phyloP scores from a whole-genome alignment of 768 basidiomycete genomes.

The Rubroboletus pulcherrimus region DNA sequence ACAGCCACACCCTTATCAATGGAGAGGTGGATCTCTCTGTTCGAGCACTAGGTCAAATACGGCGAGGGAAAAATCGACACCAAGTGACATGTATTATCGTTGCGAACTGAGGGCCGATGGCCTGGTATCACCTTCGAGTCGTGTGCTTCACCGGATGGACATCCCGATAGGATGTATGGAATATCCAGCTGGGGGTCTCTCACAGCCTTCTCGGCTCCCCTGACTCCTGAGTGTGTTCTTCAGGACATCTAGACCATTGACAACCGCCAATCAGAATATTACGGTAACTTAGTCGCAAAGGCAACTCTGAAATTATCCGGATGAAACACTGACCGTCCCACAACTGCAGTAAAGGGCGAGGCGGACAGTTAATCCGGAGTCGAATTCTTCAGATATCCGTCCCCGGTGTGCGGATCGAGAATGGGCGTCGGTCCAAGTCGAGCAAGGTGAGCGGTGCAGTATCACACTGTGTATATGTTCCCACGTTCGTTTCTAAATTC shows the following conservation, averaged over 20 bases:
- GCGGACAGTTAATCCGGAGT: not conserved
- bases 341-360: not conserved
- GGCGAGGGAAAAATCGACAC: not conserved
- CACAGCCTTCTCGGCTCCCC: not conserved
- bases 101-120: conserved; percentile 2
- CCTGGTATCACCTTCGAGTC: conserved; percentile 2
- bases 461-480: not conserved
- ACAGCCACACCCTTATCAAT: too few relatives aligned
- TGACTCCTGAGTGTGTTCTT: not conserved
- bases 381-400: not conserved
- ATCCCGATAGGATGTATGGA: not conserved
- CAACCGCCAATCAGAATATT: not conserved
- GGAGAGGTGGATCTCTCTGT: conserved; percentile 6
- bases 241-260: not conserved
- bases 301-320: not conserved
- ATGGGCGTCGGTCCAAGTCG: not conserved
- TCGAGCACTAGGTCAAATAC: not conserved
- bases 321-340: not conserved
- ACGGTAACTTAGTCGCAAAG: not conserved
- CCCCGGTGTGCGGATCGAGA: not conserved
- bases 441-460: not conserved
- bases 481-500: not conserved
- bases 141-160: not conserved
- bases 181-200: conserved; percentile 2
- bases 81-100: not conserved